These are phyloP conservation scores for Phytophthora hibernalis DNA, from an alignment of 352 stramenopile species.

Conservation along the genomic window DNA sequence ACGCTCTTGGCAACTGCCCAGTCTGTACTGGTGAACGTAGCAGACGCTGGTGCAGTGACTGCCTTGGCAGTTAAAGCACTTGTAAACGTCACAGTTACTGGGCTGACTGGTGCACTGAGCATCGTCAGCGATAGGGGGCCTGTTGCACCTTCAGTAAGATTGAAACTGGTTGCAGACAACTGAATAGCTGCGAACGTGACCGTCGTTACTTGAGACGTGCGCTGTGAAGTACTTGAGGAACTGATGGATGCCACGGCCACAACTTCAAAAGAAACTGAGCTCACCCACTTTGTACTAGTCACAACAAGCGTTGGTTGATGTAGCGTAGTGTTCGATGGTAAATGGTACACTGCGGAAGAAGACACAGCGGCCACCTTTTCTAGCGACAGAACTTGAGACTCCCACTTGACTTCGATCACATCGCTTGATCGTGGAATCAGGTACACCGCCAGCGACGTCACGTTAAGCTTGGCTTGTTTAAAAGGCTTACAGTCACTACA, in stretches of 20 bases:
- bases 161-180: conserved; percentile 51
- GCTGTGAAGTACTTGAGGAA: conserved; percentile 49
- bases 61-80: conserved; percentile 43
- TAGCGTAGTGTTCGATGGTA: conserved; percentile 38
- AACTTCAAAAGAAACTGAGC: conserved; percentile 45
- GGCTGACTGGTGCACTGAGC: conserved; percentile 45
- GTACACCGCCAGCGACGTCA: conserved; percentile 44
- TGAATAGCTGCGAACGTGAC: conserved; percentile 48
- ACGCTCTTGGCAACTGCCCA: conserved; percentile 46
- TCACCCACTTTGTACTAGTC: conserved; percentile 33
- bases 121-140: conserved; percentile 38
- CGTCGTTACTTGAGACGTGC: conserved; percentile 25
- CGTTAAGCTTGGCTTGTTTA: conserved; percentile 43
- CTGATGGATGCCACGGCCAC: conserved; percentile 40
- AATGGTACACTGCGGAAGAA: conserved; percentile 36
- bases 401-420: conserved; percentile 49
- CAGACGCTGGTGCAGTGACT: conserved; percentile 21
- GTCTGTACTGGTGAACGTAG: conserved; percentile 40
- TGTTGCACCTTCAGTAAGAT: conserved; percentile 46
- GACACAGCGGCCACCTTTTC: conserved; percentile 44
- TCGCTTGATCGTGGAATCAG: conserved; percentile 35
- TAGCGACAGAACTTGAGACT: conserved; percentile 36
- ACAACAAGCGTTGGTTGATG: conserved; percentile 41
- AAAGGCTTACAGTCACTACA: conserved; percentile 41
- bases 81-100: conserved; percentile 46